These are phyloP conservation scores for Fusarium bulbicola DNA, from an alignment of 2,329 filamentous ascomycete species.

Conservation along the genomic window DNA sequence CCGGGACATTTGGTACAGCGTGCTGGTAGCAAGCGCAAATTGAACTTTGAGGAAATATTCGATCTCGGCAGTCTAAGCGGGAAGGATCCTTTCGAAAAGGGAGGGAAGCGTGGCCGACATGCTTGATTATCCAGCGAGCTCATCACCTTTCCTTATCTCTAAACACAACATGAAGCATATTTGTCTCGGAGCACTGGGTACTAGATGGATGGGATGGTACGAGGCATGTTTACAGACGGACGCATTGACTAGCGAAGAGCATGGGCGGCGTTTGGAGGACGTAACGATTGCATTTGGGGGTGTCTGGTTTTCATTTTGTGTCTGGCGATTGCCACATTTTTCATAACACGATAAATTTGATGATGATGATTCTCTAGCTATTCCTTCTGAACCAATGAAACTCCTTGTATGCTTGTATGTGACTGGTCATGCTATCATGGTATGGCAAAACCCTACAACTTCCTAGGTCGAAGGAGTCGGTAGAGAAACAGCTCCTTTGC, in stretches of 20 bases:
- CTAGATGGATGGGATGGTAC: conserved; percentile 42
- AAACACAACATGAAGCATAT: conserved; percentile 11
- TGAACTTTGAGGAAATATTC: conserved; percentile 80
- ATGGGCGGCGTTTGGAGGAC: conserved; percentile 51
- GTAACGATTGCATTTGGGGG: conserved; percentile 43
- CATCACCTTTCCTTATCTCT: conserved; percentile 15
- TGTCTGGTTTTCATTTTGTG: conserved; percentile 35
- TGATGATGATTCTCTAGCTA: neutral
- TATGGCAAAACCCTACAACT: neutral
- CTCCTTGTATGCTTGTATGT: neutral
- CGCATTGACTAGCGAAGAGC: conserved; percentile 49
- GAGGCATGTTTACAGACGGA: conserved; percentile 47
- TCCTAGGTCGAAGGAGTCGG: neutral
- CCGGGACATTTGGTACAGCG: conserved; percentile 65
- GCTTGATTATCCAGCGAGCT: conserved; percentile 35
- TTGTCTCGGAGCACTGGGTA: conserved; percentile 36
- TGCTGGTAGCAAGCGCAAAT: conserved; percentile 76
- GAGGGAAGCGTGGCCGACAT: conserved; percentile 62
- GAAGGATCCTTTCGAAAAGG: conserved; percentile 65
- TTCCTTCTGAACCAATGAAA: neutral
- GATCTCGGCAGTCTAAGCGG: conserved; percentile 69
- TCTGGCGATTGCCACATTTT: conserved; percentile 29
- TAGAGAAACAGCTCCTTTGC: neutral
- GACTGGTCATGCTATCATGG: neutral
- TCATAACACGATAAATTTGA: conserved; percentile 29